Evolutionary conservation across 2,329 filamentous ascomycete genomes (phyloP).

Genomic region (Fusarium penzigii): DNA sequence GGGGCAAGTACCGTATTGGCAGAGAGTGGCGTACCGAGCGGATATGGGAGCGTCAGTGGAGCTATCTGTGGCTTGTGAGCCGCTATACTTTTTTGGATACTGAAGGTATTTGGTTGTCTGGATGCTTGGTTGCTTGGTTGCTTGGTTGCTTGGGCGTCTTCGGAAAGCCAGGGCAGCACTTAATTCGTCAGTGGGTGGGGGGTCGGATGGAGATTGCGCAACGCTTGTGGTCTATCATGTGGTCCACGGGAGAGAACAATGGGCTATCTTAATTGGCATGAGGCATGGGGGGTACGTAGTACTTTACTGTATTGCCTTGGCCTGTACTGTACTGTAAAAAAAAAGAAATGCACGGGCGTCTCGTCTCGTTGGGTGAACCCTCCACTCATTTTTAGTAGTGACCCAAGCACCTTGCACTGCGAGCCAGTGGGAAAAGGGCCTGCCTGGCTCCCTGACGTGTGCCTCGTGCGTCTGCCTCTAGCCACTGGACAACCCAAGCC

Average conservation of each 20-base stretch:
- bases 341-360: too few species aligned
- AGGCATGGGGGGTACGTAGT: not conserved
- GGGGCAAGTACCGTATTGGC: constrained; percentile 9
- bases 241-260: not conserved
- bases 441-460: constrained; percentile 24
- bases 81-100: not conserved
- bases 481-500: constrained; percentile 20
- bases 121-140: not conserved
- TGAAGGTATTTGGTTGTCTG: too few species aligned
- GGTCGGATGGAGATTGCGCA: not conserved
- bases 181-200: not conserved
- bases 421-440: constrained; percentile 11
- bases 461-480: constrained; percentile 20
- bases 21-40: constrained; percentile 1
- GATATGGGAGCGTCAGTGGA: constrained; percentile 1
- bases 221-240: not conserved
- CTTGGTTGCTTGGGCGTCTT: not conserved
- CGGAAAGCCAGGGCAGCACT: not conserved
- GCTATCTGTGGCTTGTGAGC: constrained; percentile 4
- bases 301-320: not conserved
- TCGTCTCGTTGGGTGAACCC: not conserved
- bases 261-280: too few species aligned
- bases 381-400: not conserved
- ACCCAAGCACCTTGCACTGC: not conserved
- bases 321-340: too few species aligned